Percentiles rank a stretch among this genome's conserved stretches.
phyloP scores from a whole-genome alignment of 768 basidiomycete species.

The Termitomyces sp. region DNA sequence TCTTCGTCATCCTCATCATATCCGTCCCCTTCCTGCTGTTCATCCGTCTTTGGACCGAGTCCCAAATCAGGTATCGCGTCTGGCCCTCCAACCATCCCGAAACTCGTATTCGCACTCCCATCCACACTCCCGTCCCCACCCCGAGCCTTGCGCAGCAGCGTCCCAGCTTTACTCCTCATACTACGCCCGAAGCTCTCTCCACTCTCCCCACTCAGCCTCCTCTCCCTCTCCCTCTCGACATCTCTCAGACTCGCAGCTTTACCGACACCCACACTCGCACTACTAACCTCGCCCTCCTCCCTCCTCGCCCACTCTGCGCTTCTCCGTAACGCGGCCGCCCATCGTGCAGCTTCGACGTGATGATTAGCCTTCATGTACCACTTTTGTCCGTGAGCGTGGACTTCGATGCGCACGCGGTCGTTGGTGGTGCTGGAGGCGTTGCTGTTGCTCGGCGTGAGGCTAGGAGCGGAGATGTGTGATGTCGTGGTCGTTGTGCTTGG shows the following conservation, averaged over 20 bases:
- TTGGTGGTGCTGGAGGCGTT: constrained; percentile 16
- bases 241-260: constrained; percentile 1
- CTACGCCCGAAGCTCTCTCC: constrained; percentile 34
- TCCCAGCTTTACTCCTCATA: constrained; percentile 16
- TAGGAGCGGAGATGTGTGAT: background rate
- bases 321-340: constrained; percentile 72
- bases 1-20: constrained; percentile 31
- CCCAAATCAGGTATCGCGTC: constrained; percentile 12
- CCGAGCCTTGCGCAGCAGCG: constrained; percentile 7
- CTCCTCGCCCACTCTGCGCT: constrained; percentile 68
- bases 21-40: constrained; percentile 17
- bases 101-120: constrained; percentile 10
- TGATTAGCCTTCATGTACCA: constrained; percentile 87
- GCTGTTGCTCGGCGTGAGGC: background rate
- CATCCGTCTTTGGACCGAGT: constrained; percentile 15
- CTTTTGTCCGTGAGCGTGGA: constrained; percentile 64
- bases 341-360: constrained; percentile 83
- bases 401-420: constrained; percentile 77
- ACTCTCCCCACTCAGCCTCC: constrained; percentile 43
- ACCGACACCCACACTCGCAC: background rate
- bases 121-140: background rate
- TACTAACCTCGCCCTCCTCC: constrained; percentile 25
- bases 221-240: constrained; percentile 6
- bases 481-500: background rate
- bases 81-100: constrained; percentile 2